phyloP scores from a whole-genome alignment of 148 eudicot genomes.

The Rhododendron vialii region DNA sequence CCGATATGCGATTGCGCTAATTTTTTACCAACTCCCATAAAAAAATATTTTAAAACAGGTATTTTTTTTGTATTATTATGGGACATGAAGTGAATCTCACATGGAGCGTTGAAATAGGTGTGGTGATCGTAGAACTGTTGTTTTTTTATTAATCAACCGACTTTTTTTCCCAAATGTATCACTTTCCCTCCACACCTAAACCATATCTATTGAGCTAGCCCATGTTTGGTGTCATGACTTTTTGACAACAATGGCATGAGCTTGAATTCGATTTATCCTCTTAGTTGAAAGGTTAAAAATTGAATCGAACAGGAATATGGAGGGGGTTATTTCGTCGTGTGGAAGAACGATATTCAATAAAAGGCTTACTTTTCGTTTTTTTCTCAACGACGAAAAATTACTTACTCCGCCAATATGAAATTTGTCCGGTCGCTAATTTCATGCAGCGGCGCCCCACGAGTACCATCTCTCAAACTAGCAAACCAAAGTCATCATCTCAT shows the following conservation, averaged over 20 bases:
- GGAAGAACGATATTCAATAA: not conserved
- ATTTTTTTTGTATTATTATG: too few relatives aligned
- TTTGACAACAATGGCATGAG: not conserved
- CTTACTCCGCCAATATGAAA: not conserved
- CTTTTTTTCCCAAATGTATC: not conserved
- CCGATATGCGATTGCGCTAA: too few relatives aligned
- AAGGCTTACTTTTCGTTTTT: not conserved
- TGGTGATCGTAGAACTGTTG: too few relatives aligned
- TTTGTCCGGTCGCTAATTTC: not conserved
- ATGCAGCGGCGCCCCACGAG: too few relatives aligned
- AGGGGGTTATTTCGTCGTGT: not conserved
- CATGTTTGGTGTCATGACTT: not conserved
- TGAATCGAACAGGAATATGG: not conserved
- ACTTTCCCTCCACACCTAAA: not conserved
- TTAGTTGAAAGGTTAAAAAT: not conserved
- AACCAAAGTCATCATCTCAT: not conserved
- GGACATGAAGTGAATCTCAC: too few relatives aligned
- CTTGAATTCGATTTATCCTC: not conserved
- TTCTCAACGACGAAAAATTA: not conserved
- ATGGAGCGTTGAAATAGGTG: too few relatives aligned
- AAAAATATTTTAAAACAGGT: too few relatives aligned
- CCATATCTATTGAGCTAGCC: not conserved
- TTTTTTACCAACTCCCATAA: too few relatives aligned
- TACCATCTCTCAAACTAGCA: not conserved
- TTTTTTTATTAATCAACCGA: not conserved